Evolutionary conservation across 176 grass and related monocot species (phyloP), one percentile per base, ranked within the genome.

Genomic region (Zea mays): DNA sequence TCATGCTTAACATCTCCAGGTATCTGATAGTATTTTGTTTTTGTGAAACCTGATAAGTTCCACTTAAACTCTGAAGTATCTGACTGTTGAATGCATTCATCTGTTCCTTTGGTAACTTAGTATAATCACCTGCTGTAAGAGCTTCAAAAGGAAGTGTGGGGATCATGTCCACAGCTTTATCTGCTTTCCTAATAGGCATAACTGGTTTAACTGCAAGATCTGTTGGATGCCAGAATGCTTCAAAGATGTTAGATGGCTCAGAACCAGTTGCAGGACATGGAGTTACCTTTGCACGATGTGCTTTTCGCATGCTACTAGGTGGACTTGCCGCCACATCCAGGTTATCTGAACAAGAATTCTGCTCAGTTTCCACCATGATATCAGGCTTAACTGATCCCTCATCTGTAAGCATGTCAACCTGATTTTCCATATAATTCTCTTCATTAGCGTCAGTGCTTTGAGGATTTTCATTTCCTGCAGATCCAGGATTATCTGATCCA

Each of bases 171-270:
- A 72, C 47, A 88, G 70, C 79, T 86, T 86, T 94, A 77, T 97
- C 91, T 73, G 82, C 74, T 83, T 98, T 98, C 79, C 81, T 91
- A 75, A 83, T 82, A 17, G 92, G 92, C 96, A 98, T 98, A 68
- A 98, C 96, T 71, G 96, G 96, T 83, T 98, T 98, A 70, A 98
- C 96, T 76, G 82, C 85, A 58, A 98, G 91, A 82, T 98, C 96
- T 68, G 92, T 88, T 34, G 82, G 85, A 72, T 98, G 96, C 96
- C 96, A 98, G 74, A 98, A 98, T 38, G 89, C 87, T 86, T 90
- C 87, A 70, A 60, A 61, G 41, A 86, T 82, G 84, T 90, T 83
- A 34, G 79, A 76, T 64, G 87, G 85, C 48, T 90, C 87, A 85
- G 87, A 90, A 90, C 84, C 88, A 73, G 81, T 65, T 68, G 71